Base-by-base conservation (phyloP, 345 rosid genomes). In the Gossypium mustelinum region DNA sequence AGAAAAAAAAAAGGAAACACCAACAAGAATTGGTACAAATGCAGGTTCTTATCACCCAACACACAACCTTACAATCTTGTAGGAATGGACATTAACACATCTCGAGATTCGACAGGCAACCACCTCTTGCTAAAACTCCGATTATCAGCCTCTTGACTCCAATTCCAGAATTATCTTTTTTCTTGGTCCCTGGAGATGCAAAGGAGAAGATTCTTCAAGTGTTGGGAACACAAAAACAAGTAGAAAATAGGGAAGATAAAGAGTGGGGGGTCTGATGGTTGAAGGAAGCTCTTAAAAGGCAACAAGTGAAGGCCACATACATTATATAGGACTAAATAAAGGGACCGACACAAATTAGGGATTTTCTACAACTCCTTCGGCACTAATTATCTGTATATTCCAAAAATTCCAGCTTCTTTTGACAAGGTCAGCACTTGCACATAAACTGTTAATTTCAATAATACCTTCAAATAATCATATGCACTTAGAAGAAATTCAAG, bases 131-230 rank as follows among this genome's bases (percentile, higher is more conserved):
- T 55, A 54, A 68, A 77, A 59, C 60, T 59, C 61, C 20, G 47
- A 8, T 66, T 70, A 69, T 85, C 82, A 93, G 66, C 81, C 88
- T 80, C 83, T 89, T 8, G 94, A 84, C 81, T 87, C 97, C 86
- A 95, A 79, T 56, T 94, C 97, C 72, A 91, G 82, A 4, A 89
- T 84, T 83, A 95, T 95, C 86, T 95, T 95, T 90, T 95, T 95
- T 78, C 99, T 88, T 43, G 99, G 99, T 12, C 99, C 99, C 98
- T 95, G 86, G 68, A 83, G 56, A 55, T 11, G 11, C 20, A 83
- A 57, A 59, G 34, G 73, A 69, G 79, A 43, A 59, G 2, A 55
- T n/a, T 20, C 6, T 55, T 43, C 3, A 57, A 57, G 16, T 44
- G n/a, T 16, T 5, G n/a, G 70, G 14, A 52, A 20, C 9, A 69